Evolutionary conservation across 768 basidiomycete genomes (phyloP), one percentile per base, ranked within the genome.

Genomic region (Gloeopeniophorella convolvens): DNA sequence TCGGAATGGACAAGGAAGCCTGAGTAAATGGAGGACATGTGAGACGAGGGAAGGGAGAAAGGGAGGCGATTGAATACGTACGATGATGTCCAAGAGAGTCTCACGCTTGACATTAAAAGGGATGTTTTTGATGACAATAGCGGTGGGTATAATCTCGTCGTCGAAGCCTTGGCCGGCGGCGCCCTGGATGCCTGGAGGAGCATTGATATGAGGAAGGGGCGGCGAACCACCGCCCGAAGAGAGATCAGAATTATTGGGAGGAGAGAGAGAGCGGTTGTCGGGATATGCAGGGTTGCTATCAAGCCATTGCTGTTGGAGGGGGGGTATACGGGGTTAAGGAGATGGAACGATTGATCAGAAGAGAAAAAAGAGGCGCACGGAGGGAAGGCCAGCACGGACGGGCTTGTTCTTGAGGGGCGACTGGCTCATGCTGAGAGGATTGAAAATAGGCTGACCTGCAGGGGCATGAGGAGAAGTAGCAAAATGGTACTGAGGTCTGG

Each of bases 61-160:
- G 8, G 9, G 39, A 33, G n/a, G 18, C 11, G 15, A 34, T 33
- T 48, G 49, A 57, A 43, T 41, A 79, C 90, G 57, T 50, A 95
- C 94, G 66, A 99, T 98, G 66, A 97, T 92, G 72, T 88, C 85
- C 63, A 98, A 82, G 60, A 99, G 80, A 36, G 90, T 90, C 72
- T 98, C 95, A 64, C 90, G 85, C 72, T 93, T 90, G 59, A 97
- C 92, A 62, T 93, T 93, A 77, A 99, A 99, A 59, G 95, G 95
- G 72, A 99, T 99, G 75, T 97, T 97, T 81, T 99, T 99, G 69
- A 99, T 97, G 65, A 99, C 96, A 63, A 99, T 97, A 47, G 96
- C 96, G 9, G 94, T 98, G 48, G 95, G 95, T 70, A 98, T 98
- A 67, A 96, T 77, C 67, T 96, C 93, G 69, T 96, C 92, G 60